Base-by-base conservation (phyloP, 2,329 filamentous ascomycete species). In the Lithohypha guttulata region DNA sequence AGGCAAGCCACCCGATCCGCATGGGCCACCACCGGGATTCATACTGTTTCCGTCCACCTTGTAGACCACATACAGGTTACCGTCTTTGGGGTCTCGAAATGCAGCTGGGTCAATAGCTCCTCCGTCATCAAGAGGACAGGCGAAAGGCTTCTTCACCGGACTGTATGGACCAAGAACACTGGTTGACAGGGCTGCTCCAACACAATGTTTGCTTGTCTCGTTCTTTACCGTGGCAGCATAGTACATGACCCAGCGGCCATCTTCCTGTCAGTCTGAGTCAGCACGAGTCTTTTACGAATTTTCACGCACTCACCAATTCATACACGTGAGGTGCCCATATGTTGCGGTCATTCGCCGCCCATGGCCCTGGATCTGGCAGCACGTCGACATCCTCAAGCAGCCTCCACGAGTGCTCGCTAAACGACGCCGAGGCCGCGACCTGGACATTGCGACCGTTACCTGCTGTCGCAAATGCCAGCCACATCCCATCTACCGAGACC, bases 261-360 rank as follows among this genome's bases (percentile, higher is more conserved):
- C 57, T 45, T 55, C 49, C 35, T 39, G 58, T n/a, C 59, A 18
- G 23, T 21, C 26, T 54, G 72, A 77, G 59, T 77, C 76, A 60
- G 78, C 65, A 21, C 75, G 64, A 17, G n/a, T 15, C 19, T 7
- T 17, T 9, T 10, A 17, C 13, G 15, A 11, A 11, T 17, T 19
- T 18, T 2, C 51, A 70, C 75, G 19, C 28, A 40, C 54, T 43
- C 51, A 62, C 59, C 22, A 75, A 56, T 36, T 57, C 57, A 13
- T 66, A 60, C 4, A 80, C 70, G 51, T 78, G 74, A 6, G 75
- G 76, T 0, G 75, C 76, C 74, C 74, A 80, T 18, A 69, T 70
- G 43, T 74, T 40, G 14, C 32, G 28, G 22, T 39, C 22, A 13
- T 27, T 26, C 6, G 23, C n/a, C 5, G 29, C 69, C 75, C 75